Conservation (phyloP, 2,329 filamentous ascomycete genomes). For the Monosporascus sp. region DNA sequence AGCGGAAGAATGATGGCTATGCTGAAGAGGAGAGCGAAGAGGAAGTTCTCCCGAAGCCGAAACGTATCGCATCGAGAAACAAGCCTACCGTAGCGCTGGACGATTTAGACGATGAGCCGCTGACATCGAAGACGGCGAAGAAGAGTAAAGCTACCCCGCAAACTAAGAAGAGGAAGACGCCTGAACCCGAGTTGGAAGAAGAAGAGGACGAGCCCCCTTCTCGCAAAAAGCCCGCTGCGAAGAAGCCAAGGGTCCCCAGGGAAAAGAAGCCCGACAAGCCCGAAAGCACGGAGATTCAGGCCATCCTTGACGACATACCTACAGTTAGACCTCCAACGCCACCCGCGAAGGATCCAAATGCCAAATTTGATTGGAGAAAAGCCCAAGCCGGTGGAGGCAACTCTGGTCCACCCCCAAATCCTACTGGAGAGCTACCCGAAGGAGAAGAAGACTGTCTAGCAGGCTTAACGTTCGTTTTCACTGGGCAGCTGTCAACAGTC, state of each 20-base stretch:
- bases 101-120: conserved; percentile 25
- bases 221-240: conserved; percentile 49
- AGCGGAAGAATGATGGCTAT: conserved; percentile 69
- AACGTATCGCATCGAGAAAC: conserved; percentile 45
- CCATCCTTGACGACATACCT: conserved; percentile 83
- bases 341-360: conserved; percentile 61
- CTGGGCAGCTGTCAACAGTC: conserved; percentile 74
- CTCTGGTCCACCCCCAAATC: conserved; percentile 56
- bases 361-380: conserved; percentile 78
- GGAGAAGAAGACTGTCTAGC: conserved; percentile 86
- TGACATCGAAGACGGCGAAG: conserved; percentile 25
- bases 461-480: conserved; percentile 92
- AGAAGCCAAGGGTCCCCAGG: conserved; percentile 53
- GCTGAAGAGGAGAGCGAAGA: conserved; percentile 70
- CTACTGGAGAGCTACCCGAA: conserved; percentile 62
- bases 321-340: conserved; percentile 79
- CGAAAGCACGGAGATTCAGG: conserved; percentile 69
- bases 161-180: conserved; percentile 53
- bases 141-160: conserved; percentile 23
- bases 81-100: conserved; percentile 27
- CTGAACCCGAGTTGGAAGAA: conserved; percentile 49
- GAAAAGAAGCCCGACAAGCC: conserved; percentile 60
- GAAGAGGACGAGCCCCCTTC: conserved; percentile 47
- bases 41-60: conserved; percentile 56
- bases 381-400: conserved; percentile 51